Percentiles rank a stretch among this genome's conserved stretches.
Evolutionary conservation across 208 protist species (phyloP).

Genomic region (Acanthamoeba sp.): DNA sequence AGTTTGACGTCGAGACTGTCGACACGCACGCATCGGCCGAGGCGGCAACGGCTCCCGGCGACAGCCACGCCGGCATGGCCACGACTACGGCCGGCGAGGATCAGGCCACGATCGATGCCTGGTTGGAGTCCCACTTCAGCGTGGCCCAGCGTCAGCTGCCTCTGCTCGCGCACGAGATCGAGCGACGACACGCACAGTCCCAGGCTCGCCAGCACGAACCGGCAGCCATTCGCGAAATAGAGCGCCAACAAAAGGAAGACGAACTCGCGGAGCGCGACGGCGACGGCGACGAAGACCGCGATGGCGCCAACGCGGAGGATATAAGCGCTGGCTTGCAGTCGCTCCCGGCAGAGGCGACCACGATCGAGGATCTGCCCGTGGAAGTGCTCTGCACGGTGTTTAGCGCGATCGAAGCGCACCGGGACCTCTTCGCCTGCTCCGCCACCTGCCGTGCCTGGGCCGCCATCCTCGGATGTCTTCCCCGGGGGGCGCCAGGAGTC

Average conservation of each 20-base stretch:
- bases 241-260: too few relatives aligned
- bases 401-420: not conserved
- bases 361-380: constrained; percentile 8
- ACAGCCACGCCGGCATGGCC: too few relatives aligned
- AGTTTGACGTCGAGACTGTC: too few relatives aligned
- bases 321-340: too few relatives aligned
- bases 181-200: not conserved
- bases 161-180: not conserved
- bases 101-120: not conserved
- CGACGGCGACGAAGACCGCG: not conserved
- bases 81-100: too few relatives aligned
- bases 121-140: not conserved
- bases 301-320: too few relatives aligned
- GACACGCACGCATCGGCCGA: too few relatives aligned
- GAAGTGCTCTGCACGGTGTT: constrained; percentile 12
- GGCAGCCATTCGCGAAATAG: not conserved
- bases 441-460: not conserved
- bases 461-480: not conserved
- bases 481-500: too few relatives aligned
- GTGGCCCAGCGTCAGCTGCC: not conserved
- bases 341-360: too few relatives aligned
- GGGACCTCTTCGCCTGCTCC: not conserved
- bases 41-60: too few relatives aligned
- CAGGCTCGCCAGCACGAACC: not conserved
- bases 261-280: too few relatives aligned